Evolutionary conservation across 495 filamentous ascomycete species (phyloP), one percentile per base, ranked within the genome.

Genomic region (Penicillium pulvis): DNA sequence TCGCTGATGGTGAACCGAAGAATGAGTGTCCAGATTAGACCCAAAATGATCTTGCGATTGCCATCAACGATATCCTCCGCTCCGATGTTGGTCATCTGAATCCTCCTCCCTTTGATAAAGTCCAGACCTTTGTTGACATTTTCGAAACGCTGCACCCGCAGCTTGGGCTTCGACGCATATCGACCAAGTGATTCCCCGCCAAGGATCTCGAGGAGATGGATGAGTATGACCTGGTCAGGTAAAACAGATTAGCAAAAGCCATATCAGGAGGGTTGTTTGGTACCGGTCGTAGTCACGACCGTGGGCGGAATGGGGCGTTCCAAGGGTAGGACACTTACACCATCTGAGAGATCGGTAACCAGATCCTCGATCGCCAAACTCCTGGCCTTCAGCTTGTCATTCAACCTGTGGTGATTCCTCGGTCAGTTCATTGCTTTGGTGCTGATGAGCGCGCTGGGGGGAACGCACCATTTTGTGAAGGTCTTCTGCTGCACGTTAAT

Each of bases 31-130:
- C 94, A 98, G 66, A 98, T 96, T 52, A 98, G 78, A 23, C 94
- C 94, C 24, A 98, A 78, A 59, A 98, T 97, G 60, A 98, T 96
- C 81, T 98, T 98, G 56, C 88, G 83, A 72, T 98, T 98, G 33
- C 95, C 95, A 70, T 98, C 95, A 23, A 98, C 94, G 28, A 98
- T 91, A 82, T 98, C 94, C 76, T 98, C 94, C 2, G 94, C 94
- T 48, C 94, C 94, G 63, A 98, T 98, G 66, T 98, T 98, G 57
- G 91, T 96, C 87, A 98, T 91, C 68, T 95, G 92, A 52, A 98
- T 98, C 24, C 91, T 87, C 63, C 91, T 81, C 26, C 87, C 86
- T 68, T 90, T 93, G 76, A 98, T 92, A 66, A 91, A 98, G 71
- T 97, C 87, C 60, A 98, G 84, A 39, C 90, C 89, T 62, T 91